Evolutionary conservation across 768 basidiomycete genomes (phyloP).

Genomic region (Termitomyces sp.): DNA sequence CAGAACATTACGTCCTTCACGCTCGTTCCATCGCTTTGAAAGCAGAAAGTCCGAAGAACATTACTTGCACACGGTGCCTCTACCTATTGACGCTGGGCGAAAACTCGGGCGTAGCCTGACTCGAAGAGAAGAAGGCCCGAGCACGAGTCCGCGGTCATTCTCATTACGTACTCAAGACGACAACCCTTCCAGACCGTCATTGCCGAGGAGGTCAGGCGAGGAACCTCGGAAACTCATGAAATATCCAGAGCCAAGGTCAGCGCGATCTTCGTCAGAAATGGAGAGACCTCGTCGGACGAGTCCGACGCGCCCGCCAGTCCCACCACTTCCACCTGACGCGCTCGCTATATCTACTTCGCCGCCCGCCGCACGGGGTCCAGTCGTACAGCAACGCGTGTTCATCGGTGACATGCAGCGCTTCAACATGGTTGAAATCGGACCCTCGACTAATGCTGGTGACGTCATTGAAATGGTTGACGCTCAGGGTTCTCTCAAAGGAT

Average conservation of each 20-base stretch:
- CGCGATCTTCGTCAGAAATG: slow-evolving; percentile 19
- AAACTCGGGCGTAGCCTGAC: slow-evolving; percentile 33
- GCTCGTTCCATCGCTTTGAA: slow-evolving; percentile 57
- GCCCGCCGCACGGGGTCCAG: slow-evolving; percentile 17
- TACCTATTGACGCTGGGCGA: slow-evolving; percentile 26
- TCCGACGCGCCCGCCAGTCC: slow-evolving; percentile 27
- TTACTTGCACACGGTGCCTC: slow-evolving; percentile 19
- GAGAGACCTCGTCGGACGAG: slow-evolving; percentile 18
- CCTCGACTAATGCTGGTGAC: slow-evolving; percentile 66
- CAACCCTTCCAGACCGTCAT: background rate
- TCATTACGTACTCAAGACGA: slow-evolving; percentile 16
- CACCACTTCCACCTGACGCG: slow-evolving; percentile 30
- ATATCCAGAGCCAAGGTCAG: slow-evolving; percentile 12
- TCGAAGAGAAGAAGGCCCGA: slow-evolving; percentile 15
- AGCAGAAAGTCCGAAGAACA: slow-evolving; percentile 26
- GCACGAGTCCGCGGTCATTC: slow-evolving; percentile 12
- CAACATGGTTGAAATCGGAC: slow-evolving; percentile 64
- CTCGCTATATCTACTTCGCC: slow-evolving; percentile 26
- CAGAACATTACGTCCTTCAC: slow-evolving; percentile 39
- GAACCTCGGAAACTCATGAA: slow-evolving; percentile 14
- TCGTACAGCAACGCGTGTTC: slow-evolving; percentile 69
- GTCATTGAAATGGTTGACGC: slow-evolving; percentile 60
- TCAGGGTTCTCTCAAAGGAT: slow-evolving; percentile 62
- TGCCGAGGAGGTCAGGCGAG: slow-evolving; percentile 12
- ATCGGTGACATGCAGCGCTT: slow-evolving; percentile 74